These are phyloP conservation scores for Ilex aquifolium DNA, from an alignment of 257 asterid genomes.

Conservation along the genomic window DNA sequence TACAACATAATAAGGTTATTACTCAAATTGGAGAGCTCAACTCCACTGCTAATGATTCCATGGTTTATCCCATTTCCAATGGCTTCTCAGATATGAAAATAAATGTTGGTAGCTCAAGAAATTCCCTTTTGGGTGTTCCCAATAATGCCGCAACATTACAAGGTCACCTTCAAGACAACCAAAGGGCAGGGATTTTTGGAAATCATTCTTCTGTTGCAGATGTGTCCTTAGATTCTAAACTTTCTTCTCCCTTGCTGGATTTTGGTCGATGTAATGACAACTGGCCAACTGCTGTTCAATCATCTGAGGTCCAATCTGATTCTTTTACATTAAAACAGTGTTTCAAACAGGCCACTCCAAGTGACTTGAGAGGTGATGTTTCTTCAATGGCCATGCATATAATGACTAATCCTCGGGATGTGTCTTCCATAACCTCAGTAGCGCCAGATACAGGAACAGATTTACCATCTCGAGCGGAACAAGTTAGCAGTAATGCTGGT, in stretches of 20 bases:
- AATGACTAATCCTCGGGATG: not conserved
- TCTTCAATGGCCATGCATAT: not conserved
- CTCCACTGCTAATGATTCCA: not conserved
- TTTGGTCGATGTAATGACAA: not conserved
- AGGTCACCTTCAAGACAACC: not conserved
- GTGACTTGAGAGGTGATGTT: not conserved
- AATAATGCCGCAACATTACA: not conserved
- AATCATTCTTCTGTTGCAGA: not conserved
- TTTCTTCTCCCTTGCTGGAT: not conserved
- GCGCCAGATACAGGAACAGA: not conserved
- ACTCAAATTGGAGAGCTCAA: not conserved
- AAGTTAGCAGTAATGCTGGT: not conserved
- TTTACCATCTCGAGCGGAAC: not conserved
- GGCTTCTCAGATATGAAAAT: not conserved
- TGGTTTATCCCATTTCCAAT: not conserved
- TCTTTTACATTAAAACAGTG: not conserved
- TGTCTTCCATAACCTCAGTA: not conserved
- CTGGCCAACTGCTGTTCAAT: not conserved
- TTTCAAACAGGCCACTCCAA: not conserved
- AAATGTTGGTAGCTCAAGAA: not conserved
- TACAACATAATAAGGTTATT: not conserved
- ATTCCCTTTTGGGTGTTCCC: not conserved
- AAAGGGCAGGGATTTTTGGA: not conserved
- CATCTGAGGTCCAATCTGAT: not conserved
- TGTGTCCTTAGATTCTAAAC: not conserved